These are phyloP conservation scores for Neurospora sp. DNA, from an alignment of 495 filamentous ascomycete genomes.

Conservation along the genomic window DNA sequence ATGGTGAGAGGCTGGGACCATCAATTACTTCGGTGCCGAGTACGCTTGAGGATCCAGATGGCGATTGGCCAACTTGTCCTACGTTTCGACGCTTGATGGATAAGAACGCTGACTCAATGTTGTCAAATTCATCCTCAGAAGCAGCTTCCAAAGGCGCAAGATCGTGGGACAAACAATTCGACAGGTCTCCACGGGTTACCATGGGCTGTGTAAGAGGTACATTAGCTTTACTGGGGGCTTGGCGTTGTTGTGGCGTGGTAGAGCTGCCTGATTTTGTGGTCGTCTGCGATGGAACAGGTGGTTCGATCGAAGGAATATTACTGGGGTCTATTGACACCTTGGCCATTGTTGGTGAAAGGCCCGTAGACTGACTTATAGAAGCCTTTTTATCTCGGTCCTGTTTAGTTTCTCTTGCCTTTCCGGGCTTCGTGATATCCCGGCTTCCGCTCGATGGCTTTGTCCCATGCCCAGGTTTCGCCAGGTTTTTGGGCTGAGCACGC, in stretches of 20 bases:
- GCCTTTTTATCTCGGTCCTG: background rate
- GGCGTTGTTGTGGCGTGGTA: constrained; percentile 3
- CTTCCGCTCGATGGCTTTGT: background rate
- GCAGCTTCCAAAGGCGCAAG: constrained; percentile 6
- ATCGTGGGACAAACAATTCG: background rate
- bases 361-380: constrained; percentile 7
- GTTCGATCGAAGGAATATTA: background rate
- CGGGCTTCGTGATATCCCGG: background rate
- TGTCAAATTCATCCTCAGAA: background rate
- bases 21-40: background rate
- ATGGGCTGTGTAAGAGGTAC: constrained; percentile 2
- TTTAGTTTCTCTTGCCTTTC: background rate
- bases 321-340: constrained; percentile 12
- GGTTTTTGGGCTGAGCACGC: constrained; percentile 4
- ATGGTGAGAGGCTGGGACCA: background rate
- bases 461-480: background rate
- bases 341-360: constrained; percentile 21
- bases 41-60: background rate
- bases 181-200: background rate
- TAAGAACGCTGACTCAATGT: background rate
- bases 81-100: background rate
- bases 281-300: background rate
- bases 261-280: constrained; percentile 2
- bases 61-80: background rate
- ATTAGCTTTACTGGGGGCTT: background rate